Conservation (phyloP, 2,329 filamentous ascomycete species). For the Epichloe baconii region DNA sequence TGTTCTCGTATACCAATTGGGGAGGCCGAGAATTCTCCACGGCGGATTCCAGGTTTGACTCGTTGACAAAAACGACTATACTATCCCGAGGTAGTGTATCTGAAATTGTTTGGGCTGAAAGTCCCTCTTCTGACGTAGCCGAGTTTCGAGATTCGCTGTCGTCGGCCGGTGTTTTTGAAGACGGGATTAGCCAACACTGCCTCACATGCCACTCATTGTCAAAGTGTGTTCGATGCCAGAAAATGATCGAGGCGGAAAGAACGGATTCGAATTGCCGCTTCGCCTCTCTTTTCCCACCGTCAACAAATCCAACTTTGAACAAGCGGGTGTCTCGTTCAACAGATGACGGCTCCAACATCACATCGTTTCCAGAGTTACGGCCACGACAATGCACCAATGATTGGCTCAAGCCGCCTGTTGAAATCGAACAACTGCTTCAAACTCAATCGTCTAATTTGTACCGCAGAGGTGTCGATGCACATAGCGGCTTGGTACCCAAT, state of each 20-base stretch:
- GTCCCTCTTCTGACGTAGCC: neutral
- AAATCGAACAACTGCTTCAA: conserved; percentile 8
- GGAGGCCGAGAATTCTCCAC: neutral
- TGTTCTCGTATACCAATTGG: conserved; percentile 13
- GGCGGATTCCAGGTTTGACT: neutral
- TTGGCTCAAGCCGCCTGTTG: conserved; percentile 15
- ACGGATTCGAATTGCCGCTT: neutral
- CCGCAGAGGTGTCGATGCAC: conserved; percentile 19
- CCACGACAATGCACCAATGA: conserved; percentile 20
- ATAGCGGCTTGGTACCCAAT: conserved; percentile 7
- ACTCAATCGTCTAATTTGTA: conserved; percentile 11
- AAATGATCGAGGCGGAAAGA: neutral
- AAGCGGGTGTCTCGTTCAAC: conserved; percentile 4
- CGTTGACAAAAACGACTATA: conserved; percentile 15
- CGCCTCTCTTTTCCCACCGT: neutral
- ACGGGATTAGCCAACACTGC: neutral
- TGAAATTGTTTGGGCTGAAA: conserved; percentile 18
- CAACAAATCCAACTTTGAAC: neutral
- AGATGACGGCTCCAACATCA: conserved; percentile 15
- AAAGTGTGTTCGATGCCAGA: neutral
- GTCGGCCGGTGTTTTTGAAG: neutral
- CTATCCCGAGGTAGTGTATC: conserved; percentile 17
- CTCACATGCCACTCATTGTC: neutral
- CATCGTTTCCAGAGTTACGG: conserved; percentile 21
- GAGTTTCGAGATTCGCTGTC: neutral